Evolutionary conservation across 768 basidiomycete species (phyloP).

Genomic region (Leccinum arenicola): DNA sequence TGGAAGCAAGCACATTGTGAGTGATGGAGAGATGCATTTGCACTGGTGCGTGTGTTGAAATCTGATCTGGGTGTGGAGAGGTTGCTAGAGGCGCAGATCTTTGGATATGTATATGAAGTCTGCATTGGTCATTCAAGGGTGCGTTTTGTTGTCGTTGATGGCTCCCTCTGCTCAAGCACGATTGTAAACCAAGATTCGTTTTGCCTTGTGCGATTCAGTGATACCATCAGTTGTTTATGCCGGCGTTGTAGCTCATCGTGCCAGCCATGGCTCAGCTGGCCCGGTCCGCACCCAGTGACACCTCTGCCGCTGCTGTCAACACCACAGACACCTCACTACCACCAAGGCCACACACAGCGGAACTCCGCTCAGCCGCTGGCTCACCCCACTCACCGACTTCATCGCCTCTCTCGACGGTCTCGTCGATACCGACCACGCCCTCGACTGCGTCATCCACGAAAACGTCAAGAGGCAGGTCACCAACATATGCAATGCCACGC

Average conservation of each 20-base stretch:
- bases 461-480: slow-evolving; percentile 56
- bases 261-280: slow-evolving; percentile 20
- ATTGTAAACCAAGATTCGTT: slow-evolving; percentile 76
- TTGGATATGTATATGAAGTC: slow-evolving; percentile 67
- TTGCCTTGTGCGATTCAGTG: slow-evolving; percentile 82
- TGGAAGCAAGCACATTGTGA: slow-evolving; percentile 62
- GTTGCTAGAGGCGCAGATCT: slow-evolving; percentile 70
- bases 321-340: too few relatives aligned
- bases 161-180: background rate
- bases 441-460: slow-evolving; percentile 51
- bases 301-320: slow-evolving; percentile 16
- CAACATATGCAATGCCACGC: slow-evolving; percentile 45
- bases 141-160: slow-evolving; percentile 12
- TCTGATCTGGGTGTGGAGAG: slow-evolving; percentile 65
- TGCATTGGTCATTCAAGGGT: slow-evolving; percentile 83
- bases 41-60: too few relatives aligned
- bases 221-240: slow-evolving; percentile 68
- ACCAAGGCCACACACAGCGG: too few relatives aligned
- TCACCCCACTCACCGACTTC: slow-evolving; percentile 61
- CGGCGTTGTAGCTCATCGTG: too few relatives aligned
- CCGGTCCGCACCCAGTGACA: slow-evolving; percentile 5
- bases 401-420: slow-evolving; percentile 40
- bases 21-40: slow-evolving; percentile 47
- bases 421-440: slow-evolving; percentile 37
- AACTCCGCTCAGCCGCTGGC: slow-evolving; percentile 65